Evolutionary conservation across 2,329 filamentous ascomycete species (phyloP).

Genomic region (Bretziella fagacearum): DNA sequence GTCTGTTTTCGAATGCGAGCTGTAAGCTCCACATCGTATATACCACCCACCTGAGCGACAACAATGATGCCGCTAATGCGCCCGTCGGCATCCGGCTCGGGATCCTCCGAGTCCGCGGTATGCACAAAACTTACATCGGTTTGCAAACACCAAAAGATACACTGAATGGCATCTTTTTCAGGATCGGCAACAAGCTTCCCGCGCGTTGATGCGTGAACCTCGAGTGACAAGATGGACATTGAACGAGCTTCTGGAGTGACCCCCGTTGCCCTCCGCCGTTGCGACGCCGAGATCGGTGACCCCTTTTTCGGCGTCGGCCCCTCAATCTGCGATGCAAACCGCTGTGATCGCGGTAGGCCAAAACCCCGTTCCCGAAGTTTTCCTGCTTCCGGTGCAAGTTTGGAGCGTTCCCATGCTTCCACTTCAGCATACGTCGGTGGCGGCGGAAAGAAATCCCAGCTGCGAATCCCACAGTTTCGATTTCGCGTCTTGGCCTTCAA

Average conservation of each 20-base stretch:
- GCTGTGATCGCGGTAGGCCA: neutral
- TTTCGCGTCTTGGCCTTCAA: no score
- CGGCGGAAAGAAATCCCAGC: constrained; percentile 59
- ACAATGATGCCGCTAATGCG: constrained; percentile 53
- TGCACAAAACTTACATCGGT: constrained; percentile 37
- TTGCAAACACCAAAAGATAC: constrained; percentile 80
- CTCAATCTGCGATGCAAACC: constrained; percentile 62
- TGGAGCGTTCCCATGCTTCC: constrained; percentile 37
- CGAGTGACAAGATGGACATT: constrained; percentile 92
- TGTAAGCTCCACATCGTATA: constrained; percentile 38
- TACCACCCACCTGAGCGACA: constrained; percentile 29
- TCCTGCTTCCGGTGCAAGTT: neutral
- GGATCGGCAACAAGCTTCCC: constrained; percentile 72
- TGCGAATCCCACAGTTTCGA: constrained; percentile 25
- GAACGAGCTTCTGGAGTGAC: constrained; percentile 75
- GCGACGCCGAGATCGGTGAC: constrained; percentile 65
- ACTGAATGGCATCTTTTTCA: constrained; percentile 72
- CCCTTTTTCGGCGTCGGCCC: constrained; percentile 63
- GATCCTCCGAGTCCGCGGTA: constrained; percentile 25
- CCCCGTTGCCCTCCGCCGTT: constrained; percentile 39
- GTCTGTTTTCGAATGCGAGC: constrained; percentile 45
- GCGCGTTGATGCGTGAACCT: constrained; percentile 79
- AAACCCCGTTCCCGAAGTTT: neutral
- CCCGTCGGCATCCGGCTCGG: constrained; percentile 3
- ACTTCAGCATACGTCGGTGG: constrained; percentile 61